These are phyloP conservation scores for Collybia nuda DNA, from an alignment of 768 basidiomycete genomes.

Conservation along the genomic window DNA sequence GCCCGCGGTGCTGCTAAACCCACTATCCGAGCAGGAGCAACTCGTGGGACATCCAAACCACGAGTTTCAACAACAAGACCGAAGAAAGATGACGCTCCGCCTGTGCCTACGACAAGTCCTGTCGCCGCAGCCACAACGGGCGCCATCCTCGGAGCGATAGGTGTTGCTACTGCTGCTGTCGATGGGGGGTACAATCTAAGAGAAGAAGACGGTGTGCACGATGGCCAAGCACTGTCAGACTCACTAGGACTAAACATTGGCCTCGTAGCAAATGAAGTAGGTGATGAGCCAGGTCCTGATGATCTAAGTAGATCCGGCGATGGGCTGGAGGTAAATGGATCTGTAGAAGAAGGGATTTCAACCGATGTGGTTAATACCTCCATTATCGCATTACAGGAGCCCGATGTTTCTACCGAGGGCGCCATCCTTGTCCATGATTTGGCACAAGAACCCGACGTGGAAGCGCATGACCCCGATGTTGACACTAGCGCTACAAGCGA, in stretches of 20 bases:
- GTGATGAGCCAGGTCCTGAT: background rate
- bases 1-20: slow-evolving; percentile 22
- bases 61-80: slow-evolving; percentile 19
- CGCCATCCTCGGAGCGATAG: slow-evolving; percentile 7
- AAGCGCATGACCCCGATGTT: background rate
- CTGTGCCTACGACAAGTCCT: slow-evolving; percentile 16
- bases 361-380: background rate
- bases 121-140: slow-evolving; percentile 17
- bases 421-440: background rate
- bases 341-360: background rate
- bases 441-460: background rate
- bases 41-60: slow-evolving; percentile 21
- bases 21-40: slow-evolving; percentile 25
- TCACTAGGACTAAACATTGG: background rate
- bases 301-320: background rate
- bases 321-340: background rate
- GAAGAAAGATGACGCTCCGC: slow-evolving; percentile 16
- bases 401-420: too few relatives aligned
- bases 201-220: slow-evolving; percentile 6
- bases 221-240: slow-evolving; percentile 2
- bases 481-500: slow-evolving; percentile 2
- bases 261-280: background rate
- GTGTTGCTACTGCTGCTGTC: background rate
- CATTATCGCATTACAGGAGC: slow-evolving; percentile 1
- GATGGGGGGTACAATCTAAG: background rate